Conservation (phyloP, 73 alveolate species). For the Paraurostyla sp. region DNA sequence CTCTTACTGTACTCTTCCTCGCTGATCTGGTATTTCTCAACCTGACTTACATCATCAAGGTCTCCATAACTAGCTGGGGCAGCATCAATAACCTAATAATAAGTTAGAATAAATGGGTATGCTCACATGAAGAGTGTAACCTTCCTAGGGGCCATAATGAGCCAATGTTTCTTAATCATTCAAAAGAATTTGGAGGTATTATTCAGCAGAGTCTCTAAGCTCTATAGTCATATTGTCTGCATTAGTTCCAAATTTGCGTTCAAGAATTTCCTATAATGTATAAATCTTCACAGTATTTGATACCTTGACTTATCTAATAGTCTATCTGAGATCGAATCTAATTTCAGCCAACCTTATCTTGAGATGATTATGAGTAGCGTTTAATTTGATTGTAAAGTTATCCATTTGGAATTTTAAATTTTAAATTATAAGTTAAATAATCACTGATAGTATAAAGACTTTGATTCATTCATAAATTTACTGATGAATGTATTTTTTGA, state of each 20-base stretch:
- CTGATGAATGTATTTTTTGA: background rate
- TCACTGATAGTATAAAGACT: background rate
- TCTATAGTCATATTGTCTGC: slow-evolving; percentile 89
- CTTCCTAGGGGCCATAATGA: slow-evolving; percentile 86
- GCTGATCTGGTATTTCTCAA: slow-evolving; percentile 90
- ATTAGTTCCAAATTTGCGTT: slow-evolving; percentile 88
- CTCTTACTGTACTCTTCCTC: slow-evolving; percentile 92
- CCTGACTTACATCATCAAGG: slow-evolving; percentile 88
- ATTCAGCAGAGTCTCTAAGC: slow-evolving; percentile 79
- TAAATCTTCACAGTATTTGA: background rate
- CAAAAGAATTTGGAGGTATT: slow-evolving; percentile 76
- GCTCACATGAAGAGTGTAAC: slow-evolving; percentile 87
- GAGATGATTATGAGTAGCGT: slow-evolving; percentile 92
- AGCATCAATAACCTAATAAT: slow-evolving; percentile 73
- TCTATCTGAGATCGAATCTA: slow-evolving; percentile 81
- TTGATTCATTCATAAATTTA: background rate
- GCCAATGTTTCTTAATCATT: slow-evolving; percentile 84
- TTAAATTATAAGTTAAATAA: slow-evolving; percentile 34
- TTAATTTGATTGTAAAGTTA: slow-evolving; percentile 77
- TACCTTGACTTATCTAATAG: slow-evolving; percentile 87
- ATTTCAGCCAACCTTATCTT: slow-evolving; percentile 89
- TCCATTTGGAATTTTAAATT: slow-evolving; percentile 62
- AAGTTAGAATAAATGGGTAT: background rate
- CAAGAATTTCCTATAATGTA: slow-evolving; percentile 52
- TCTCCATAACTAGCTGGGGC: slow-evolving; percentile 82